Evolutionary conservation across 2,329 filamentous ascomycete species (phyloP).

Genomic region (Berkeleyomyces rouxiae): DNA sequence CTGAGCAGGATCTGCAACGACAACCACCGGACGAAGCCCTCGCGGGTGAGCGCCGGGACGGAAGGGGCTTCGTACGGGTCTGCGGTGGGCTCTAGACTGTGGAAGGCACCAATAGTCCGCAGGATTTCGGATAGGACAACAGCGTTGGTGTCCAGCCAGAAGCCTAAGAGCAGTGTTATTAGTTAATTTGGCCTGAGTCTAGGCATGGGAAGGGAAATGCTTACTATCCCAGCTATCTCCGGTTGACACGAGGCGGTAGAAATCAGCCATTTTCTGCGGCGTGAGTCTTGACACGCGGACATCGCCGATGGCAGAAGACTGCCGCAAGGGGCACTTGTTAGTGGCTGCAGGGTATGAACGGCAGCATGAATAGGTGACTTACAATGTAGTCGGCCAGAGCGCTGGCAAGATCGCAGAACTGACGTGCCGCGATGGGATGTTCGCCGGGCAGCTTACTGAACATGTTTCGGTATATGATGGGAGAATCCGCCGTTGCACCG

Average conservation of each 20-base stretch:
- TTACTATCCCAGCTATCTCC: conserved; percentile 59
- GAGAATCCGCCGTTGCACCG: background rate
- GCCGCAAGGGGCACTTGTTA: background rate
- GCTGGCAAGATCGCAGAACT: conserved; percentile 10
- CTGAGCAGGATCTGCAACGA: conserved; percentile 76
- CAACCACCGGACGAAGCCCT: conserved; percentile 87
- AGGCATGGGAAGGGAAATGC: conserved; percentile 14
- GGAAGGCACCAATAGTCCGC: conserved; percentile 77
- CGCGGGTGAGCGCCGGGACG: conserved; percentile 65
- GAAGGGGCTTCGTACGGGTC: conserved; percentile 58
- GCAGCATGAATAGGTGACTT: background rate
- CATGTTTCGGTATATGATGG: conserved; percentile 11
- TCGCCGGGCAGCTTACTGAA: conserved; percentile 7
- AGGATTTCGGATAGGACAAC: conserved; percentile 80
- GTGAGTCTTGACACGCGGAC: conserved; percentile 36
- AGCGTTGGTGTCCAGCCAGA: conserved; percentile 63
- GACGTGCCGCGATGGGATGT: conserved; percentile 4
- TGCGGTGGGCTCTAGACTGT: conserved; percentile 62
- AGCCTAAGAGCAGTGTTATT: conserved; percentile 25
- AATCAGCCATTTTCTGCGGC: conserved; percentile 55
- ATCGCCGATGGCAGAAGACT: conserved; percentile 44
- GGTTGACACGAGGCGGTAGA: conserved; percentile 46
- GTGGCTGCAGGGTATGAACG: background rate
- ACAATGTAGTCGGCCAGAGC: conserved; percentile 12
- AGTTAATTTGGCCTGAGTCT: background rate